These are phyloP conservation scores for Leucocoprinus leucothites DNA, from an alignment of 768 basidiomycete species.

Conservation along the genomic window DNA sequence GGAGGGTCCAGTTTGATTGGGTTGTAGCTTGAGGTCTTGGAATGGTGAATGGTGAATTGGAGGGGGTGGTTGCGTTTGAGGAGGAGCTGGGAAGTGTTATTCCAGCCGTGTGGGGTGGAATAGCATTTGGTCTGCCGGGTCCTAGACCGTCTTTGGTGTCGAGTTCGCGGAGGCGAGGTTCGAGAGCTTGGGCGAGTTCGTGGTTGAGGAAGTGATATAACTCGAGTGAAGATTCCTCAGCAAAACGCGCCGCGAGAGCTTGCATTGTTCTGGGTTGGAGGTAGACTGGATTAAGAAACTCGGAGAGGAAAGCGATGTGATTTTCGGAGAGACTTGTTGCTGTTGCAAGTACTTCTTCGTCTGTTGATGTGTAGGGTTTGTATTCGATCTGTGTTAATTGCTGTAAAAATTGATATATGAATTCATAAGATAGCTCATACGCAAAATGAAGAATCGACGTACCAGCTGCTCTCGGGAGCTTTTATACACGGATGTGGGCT, in stretches of 20 bases:
- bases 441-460: constrained; percentile 31
- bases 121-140: constrained; percentile 43
- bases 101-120: constrained; percentile 73
- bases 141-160: constrained; percentile 66
- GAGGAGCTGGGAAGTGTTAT: background rate
- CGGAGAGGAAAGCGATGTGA: constrained; percentile 70
- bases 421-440: background rate
- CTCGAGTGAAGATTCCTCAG: constrained; percentile 83
- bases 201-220: constrained; percentile 81
- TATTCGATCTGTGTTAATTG: constrained; percentile 62
- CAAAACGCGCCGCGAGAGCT: constrained; percentile 76
- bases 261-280: constrained; percentile 79
- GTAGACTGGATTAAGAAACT: constrained; percentile 89
- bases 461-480: constrained; percentile 94
- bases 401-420: constrained; percentile 29
- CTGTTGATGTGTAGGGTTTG: constrained; percentile 44
- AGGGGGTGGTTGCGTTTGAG: background rate
- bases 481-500: constrained; percentile 44
- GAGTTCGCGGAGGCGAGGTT: constrained; percentile 57
- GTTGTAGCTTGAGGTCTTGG: too few relatives aligned
- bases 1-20: constrained; percentile 55
- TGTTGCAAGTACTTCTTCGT: constrained; percentile 43
- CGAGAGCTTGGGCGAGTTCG: constrained; percentile 65
- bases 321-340: constrained; percentile 51
- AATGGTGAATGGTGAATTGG: background rate